A percentile compares a stretch with the other conserved stretches of the same genome.
phyloP scores from a whole-genome alignment of 192 early-diverging fungal genomes.

The Rhizophagus prolifer region DNA sequence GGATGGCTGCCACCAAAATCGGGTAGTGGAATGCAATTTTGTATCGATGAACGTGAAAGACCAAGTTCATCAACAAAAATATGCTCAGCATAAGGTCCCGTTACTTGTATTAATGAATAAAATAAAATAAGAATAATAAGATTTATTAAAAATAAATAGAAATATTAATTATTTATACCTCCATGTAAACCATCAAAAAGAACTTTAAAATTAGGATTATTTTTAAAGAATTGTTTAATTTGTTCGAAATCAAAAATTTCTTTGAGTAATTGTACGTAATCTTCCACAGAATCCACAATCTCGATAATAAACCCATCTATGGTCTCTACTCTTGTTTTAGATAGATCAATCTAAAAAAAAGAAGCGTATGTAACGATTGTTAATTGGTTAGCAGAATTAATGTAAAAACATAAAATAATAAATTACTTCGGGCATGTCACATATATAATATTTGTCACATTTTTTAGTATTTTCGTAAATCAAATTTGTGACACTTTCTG shows the following conservation, averaged over 20 bases:
- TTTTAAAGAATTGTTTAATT: constrained; percentile 75
- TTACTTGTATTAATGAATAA: constrained; percentile 58
- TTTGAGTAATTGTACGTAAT: constrained; percentile 86
- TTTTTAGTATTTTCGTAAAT: constrained; percentile 84
- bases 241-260: constrained; percentile 90
- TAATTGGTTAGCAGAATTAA: constrained; percentile 4
- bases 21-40: constrained; percentile 75
- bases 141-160: background rate
- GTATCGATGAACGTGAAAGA: constrained; percentile 72
- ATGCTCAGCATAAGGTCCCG: constrained; percentile 86
- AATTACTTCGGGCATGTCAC: constrained; percentile 60
- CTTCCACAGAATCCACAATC: constrained; percentile 83
- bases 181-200: constrained; percentile 96
- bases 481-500: constrained; percentile 90
- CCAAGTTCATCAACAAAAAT: constrained; percentile 92
- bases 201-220: constrained; percentile 74
- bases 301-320: constrained; percentile 74
- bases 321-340: constrained; percentile 58
- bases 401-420: background rate
- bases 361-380: background rate
- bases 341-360: constrained; percentile 65
- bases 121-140: background rate
- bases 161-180: constrained; percentile 39
- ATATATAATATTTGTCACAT: constrained; percentile 64
- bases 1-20: constrained; percentile 97